phyloP scores from a whole-genome alignment of 108 stramenopile species.

The Pseudonitzschia multistriata region DNA sequence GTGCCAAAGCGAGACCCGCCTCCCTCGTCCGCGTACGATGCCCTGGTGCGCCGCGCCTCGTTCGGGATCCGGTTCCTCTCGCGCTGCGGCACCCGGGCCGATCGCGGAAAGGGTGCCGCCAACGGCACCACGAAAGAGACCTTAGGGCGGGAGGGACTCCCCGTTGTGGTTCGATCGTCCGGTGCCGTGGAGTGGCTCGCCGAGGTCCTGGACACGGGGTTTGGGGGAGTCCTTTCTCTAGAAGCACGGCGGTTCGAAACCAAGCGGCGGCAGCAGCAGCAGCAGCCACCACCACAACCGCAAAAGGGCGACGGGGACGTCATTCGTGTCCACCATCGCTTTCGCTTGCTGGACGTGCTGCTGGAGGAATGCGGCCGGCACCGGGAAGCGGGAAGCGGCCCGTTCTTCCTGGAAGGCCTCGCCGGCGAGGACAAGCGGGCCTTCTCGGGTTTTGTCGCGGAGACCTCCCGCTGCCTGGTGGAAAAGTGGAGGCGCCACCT shows the following conservation, averaged over 20 bases:
- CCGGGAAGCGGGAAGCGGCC: neutral
- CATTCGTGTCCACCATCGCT: neutral
- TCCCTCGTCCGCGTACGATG: no score
- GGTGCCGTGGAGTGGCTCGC: neutral
- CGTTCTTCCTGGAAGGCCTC: neutral
- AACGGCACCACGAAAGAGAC: no score
- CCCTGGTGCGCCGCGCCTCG: neutral
- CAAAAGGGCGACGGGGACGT: neutral
- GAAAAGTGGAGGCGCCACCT: neutral
- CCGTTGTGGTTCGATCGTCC: neutral
- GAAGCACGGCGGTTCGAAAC: neutral
- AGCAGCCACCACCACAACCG: neutral
- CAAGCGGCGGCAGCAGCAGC: neutral
- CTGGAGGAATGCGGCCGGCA: neutral
- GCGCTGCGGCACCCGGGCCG: neutral
- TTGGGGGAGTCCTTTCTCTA: no score
- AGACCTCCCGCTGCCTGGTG: neutral
- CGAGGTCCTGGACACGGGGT: neutral
- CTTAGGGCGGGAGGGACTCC: neutral
- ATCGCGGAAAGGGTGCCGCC: no score
- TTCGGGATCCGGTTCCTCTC: neutral
- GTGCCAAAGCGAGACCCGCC: no score
- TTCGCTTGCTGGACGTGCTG: neutral
- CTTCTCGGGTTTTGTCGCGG: neutral
- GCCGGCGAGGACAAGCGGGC: neutral